A percentile compares a stretch with the other conserved stretches of the same genome.
Evolutionary conservation across 208 protist species (phyloP).

Genomic region (Acanthamoeba sp.): DNA sequence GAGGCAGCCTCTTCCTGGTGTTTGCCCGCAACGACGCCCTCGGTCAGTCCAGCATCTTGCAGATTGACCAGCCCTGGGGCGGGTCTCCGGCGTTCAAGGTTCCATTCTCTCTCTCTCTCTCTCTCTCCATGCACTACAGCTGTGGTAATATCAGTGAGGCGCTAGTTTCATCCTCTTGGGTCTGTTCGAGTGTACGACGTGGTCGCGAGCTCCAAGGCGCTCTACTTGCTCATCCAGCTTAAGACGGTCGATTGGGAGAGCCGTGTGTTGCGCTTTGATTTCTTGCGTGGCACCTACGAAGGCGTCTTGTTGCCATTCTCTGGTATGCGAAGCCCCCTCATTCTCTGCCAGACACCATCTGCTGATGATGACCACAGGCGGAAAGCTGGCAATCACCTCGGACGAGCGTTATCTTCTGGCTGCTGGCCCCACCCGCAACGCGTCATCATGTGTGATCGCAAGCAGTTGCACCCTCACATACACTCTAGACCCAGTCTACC

Average conservation of each 20-base stretch:
- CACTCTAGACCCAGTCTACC: constrained; percentile 20
- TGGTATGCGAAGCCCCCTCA: neutral
- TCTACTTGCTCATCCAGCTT: neutral
- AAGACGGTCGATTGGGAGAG: constrained; percentile 17
- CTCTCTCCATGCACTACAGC: neutral
- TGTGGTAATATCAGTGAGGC: no score
- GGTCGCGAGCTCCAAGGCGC: neutral
- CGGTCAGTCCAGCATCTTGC: neutral
- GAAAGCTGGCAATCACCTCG: neutral
- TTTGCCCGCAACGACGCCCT: neutral
- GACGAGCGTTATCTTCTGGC: neutral
- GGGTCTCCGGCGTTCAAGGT: constrained; percentile 12
- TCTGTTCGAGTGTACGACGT: neutral
- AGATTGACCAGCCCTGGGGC: neutral
- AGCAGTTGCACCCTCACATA: neutral
- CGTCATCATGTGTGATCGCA: neutral
- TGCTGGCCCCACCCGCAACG: neutral
- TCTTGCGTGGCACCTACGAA: neutral
- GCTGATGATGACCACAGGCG: neutral
- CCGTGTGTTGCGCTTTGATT: neutral
- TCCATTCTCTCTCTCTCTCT: no score
- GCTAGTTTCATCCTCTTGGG: neutral
- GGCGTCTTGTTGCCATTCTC: neutral
- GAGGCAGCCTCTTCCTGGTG: neutral
- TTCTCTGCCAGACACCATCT: neutral